Evolutionary conservation across 2,329 filamentous ascomycete species (phyloP).

Genomic region (Paecilomyces sp.): DNA sequence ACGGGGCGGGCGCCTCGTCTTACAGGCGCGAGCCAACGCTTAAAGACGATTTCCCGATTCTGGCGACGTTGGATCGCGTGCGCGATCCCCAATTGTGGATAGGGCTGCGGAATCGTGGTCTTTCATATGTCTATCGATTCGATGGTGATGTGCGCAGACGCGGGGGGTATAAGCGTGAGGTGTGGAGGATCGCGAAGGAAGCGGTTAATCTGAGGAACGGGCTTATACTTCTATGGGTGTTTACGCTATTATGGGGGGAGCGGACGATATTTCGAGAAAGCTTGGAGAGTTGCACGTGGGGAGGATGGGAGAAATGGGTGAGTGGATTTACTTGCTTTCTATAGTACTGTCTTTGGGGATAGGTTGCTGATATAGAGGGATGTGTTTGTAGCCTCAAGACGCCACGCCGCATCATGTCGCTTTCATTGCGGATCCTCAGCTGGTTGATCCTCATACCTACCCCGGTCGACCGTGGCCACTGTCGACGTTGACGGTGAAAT

Average conservation of each 20-base stretch:
- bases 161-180: slow-evolving; percentile 11
- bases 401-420: slow-evolving; percentile 77
- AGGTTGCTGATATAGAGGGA: slow-evolving; percentile 1
- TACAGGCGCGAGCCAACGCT: neutral
- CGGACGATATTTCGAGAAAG: slow-evolving; percentile 65
- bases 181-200: slow-evolving; percentile 7
- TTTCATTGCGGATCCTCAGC: slow-evolving; percentile 82
- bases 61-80: slow-evolving; percentile 5
- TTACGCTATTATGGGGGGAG: slow-evolving; percentile 79
- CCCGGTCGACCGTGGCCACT: slow-evolving; percentile 71
- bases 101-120: slow-evolving; percentile 6
- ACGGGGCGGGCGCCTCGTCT: slow-evolving; percentile 12
- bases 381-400: slow-evolving; percentile 56
- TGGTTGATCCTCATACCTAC: slow-evolving; percentile 93
- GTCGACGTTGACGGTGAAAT: slow-evolving; percentile 57
- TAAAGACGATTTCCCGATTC: slow-evolving; percentile 2
- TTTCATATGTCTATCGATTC: slow-evolving; percentile 4
- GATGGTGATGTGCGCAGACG: slow-evolving; percentile 7
- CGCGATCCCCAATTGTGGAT: slow-evolving; percentile 17
- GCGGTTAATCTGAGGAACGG: slow-evolving; percentile 51
- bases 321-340: slow-evolving; percentile 12
- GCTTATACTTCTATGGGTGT: slow-evolving; percentile 65
- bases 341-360: slow-evolving; percentile 1
- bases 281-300: slow-evolving; percentile 70
- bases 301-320: slow-evolving; percentile 90